phyloP scores from a whole-genome alignment of 108 stramenopile species.

The Schizochytrium sp. region DNA sequence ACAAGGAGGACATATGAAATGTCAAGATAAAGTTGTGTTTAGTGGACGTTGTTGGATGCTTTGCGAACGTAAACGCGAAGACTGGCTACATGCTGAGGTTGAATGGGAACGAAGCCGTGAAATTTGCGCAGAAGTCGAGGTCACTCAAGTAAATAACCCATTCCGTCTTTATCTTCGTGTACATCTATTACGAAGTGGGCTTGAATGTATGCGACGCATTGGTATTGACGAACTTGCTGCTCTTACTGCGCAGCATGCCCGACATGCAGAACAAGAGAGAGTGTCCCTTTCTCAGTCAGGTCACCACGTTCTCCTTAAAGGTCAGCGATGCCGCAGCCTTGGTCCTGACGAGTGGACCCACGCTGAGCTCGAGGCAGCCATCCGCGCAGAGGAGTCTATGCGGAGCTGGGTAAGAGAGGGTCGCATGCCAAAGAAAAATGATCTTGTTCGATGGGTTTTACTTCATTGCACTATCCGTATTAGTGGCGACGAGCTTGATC shows the following conservation, averaged over 20 bases:
- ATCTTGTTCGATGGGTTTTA: slow-evolving; percentile 46
- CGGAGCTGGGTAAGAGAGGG: not conserved
- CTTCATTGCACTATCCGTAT: slow-evolving; percentile 45
- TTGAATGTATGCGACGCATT: not conserved
- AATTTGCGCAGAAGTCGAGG: slow-evolving; percentile 45
- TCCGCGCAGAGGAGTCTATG: slow-evolving; percentile 33
- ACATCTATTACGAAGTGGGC: slow-evolving; percentile 35
- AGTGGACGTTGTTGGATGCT: slow-evolving; percentile 57
- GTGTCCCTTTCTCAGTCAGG: slow-evolving; percentile 11
- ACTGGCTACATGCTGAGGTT: slow-evolving; percentile 27
- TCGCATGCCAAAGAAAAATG: not conserved
- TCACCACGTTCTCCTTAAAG: not conserved
- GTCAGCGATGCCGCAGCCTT: slow-evolving; percentile 39
- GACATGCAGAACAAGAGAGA: not conserved
- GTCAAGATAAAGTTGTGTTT: not conserved
- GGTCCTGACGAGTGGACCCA: slow-evolving; percentile 30
- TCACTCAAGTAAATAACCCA: slow-evolving; percentile 37
- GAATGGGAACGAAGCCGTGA: slow-evolving; percentile 41
- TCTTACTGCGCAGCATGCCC: slow-evolving; percentile 12
- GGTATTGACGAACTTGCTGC: slow-evolving; percentile 24
- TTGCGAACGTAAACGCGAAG: slow-evolving; percentile 35
- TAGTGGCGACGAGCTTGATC: slow-evolving; percentile 22
- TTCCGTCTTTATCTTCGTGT: not conserved
- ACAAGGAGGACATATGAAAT: not conserved
- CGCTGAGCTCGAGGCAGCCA: slow-evolving; percentile 14